Percentiles rank a stretch among this genome's conserved stretches.
Conservation (phyloP, 345 rosid genomes). For the Arabis hirsuta region DNA sequence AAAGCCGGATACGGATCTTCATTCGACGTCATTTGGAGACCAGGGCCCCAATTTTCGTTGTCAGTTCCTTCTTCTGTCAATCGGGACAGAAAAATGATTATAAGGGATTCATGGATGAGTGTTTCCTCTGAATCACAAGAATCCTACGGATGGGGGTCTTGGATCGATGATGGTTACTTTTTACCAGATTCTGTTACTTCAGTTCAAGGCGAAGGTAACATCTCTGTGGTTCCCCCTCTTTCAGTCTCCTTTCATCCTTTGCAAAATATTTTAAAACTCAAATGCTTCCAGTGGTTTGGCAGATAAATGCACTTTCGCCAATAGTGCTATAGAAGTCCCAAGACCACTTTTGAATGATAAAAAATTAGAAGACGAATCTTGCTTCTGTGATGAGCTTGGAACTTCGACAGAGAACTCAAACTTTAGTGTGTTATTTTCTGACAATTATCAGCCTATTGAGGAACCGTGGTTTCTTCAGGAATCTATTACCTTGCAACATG, state of each 20-base stretch:
- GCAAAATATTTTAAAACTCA: slow-evolving; percentile 76
- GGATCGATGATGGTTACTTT: slow-evolving; percentile 67
- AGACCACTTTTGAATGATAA: slow-evolving; percentile 46
- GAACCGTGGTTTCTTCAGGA: slow-evolving; percentile 83
- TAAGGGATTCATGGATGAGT: slow-evolving; percentile 89
- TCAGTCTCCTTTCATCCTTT: slow-evolving; percentile 36
- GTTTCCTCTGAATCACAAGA: slow-evolving; percentile 45
- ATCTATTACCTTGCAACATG: slow-evolving; percentile 39
- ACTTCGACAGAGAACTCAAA: slow-evolving; percentile 40
- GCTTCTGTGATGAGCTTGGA: slow-evolving; percentile 41
- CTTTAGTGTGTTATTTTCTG: slow-evolving; percentile 44
- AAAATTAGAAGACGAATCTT: slow-evolving; percentile 46
- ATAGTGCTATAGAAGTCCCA: slow-evolving; percentile 43
- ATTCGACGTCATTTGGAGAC: slow-evolving; percentile 70
- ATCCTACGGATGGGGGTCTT: slow-evolving; percentile 69
- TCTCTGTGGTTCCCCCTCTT: slow-evolving; percentile 43
- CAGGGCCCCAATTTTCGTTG: slow-evolving; percentile 83
- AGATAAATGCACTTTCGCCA: slow-evolving; percentile 53
- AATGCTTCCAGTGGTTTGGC: slow-evolving; percentile 94
- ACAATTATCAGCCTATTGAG: slow-evolving; percentile 78
- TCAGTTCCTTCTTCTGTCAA: slow-evolving; percentile 55
- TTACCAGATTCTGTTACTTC: slow-evolving; percentile 44
- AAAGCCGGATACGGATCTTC: slow-evolving; percentile 57
- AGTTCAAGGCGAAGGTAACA: slow-evolving; percentile 61
- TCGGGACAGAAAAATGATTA: slow-evolving; percentile 51